phyloP scores from a whole-genome alignment of 2,329 filamentous ascomycete genomes.

The Colletotrichum truncatum region DNA sequence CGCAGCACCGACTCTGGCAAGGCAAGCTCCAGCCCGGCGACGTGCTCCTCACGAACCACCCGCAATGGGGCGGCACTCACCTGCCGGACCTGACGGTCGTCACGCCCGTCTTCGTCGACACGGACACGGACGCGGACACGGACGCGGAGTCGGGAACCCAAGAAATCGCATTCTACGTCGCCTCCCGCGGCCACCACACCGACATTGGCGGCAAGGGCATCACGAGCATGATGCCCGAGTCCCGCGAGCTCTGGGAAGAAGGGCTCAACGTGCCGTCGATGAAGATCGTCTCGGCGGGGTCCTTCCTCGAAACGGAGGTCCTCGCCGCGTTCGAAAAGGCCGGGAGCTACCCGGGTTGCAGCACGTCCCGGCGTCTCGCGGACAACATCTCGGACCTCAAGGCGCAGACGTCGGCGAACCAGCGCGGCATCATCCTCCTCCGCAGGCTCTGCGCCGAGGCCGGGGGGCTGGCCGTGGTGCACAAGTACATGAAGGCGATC shows the following conservation, averaged over 20 bases:
- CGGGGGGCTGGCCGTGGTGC: slow-evolving; percentile 41
- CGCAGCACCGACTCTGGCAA: slow-evolving; percentile 44
- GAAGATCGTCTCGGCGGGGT: slow-evolving; percentile 46
- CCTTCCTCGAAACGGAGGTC: slow-evolving; percentile 45
- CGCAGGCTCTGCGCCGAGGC: slow-evolving; percentile 44
- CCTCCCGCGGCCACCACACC: slow-evolving; percentile 49
- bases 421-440: slow-evolving; percentile 47
- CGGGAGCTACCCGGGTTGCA: slow-evolving; percentile 47
- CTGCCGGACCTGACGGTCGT: slow-evolving; percentile 52
- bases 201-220: slow-evolving; percentile 49
- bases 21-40: slow-evolving; percentile 48
- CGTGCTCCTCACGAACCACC: slow-evolving; percentile 50
- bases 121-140: background rate
- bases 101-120: slow-evolving; percentile 45
- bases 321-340: slow-evolving; percentile 41
- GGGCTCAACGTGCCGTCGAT: slow-evolving; percentile 49
- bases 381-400: slow-evolving; percentile 56
- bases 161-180: slow-evolving; percentile 47
- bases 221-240: slow-evolving; percentile 52
- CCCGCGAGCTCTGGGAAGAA: slow-evolving; percentile 52
- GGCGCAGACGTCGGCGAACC: slow-evolving; percentile 53
- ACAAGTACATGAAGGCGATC: slow-evolving; percentile 51
- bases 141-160: background rate
- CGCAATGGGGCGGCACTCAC: slow-evolving; percentile 48
- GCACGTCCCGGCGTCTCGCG: slow-evolving; percentile 43